Conservation (phyloP, 2,329 filamentous ascomycete genomes). For the Aureobasidium lini region DNA sequence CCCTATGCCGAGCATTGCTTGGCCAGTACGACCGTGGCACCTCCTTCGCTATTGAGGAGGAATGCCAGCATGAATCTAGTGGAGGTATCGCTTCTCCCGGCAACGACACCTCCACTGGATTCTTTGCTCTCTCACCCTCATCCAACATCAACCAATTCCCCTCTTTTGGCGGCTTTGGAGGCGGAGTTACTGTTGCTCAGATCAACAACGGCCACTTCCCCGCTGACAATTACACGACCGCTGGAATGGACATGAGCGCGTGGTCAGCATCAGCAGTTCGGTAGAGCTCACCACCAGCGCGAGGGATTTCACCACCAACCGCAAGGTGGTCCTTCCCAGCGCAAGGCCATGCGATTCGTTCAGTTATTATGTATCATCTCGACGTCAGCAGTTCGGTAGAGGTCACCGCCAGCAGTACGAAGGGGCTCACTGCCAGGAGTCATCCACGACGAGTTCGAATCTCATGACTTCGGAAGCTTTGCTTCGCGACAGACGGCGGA, state of each 20-base stretch:
- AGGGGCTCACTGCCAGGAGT: too few relatives aligned
- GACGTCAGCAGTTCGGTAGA: not conserved
- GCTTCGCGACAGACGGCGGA: too few relatives aligned
- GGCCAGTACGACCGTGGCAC: slow-evolving; percentile 80
- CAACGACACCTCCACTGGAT: not conserved
- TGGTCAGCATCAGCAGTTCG: too few relatives aligned
- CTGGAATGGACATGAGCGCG: not conserved
- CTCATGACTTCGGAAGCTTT: too few relatives aligned
- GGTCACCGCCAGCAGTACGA: too few relatives aligned
- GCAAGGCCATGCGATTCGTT: too few relatives aligned
- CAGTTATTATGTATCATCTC: too few relatives aligned
- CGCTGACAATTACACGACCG: not conserved
- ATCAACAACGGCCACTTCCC: not conserved
- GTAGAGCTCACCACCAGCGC: too few relatives aligned
- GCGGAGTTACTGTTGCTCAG: too few relatives aligned
- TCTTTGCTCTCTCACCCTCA: not conserved
- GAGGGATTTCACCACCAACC: too few relatives aligned
- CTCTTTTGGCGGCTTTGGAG: not conserved
- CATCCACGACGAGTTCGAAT: too few relatives aligned
- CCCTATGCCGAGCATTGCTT: slow-evolving; percentile 52
- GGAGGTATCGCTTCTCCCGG: not conserved
- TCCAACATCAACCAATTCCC: not conserved
- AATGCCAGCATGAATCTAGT: slow-evolving; percentile 12
- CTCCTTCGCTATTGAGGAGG: slow-evolving; percentile 32
- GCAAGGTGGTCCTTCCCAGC: too few relatives aligned